These are phyloP conservation scores for Euphorbia tirucalli DNA, from an alignment of 345 rosid genomes.

Conservation along the genomic window DNA sequence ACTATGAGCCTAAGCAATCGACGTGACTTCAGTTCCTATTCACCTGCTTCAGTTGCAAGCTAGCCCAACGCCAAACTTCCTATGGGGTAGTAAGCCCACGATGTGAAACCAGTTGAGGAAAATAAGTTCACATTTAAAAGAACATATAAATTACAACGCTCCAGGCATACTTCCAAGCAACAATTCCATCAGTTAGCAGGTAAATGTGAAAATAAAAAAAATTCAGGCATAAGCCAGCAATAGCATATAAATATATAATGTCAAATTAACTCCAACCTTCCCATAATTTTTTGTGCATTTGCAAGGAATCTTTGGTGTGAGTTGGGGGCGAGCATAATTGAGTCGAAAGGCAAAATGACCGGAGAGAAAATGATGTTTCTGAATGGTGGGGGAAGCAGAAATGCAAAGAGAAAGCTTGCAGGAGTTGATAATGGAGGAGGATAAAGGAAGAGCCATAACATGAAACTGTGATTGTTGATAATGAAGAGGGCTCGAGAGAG, in stretches of 20 bases:
- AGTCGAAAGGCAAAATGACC: conserved; percentile 34
- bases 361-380: conserved; percentile 25
- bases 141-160: background rate
- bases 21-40: no score
- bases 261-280: no score
- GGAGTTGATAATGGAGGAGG: conserved; percentile 41
- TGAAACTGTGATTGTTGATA: conserved; percentile 14
- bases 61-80: no score
- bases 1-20: background rate
- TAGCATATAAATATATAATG: no score
- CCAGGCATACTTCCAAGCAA: background rate
- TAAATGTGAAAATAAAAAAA: background rate
- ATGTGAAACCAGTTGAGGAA: background rate
- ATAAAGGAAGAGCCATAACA: conserved; percentile 57
- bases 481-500: conserved; percentile 3
- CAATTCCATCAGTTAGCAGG: background rate
- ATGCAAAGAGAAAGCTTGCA: conserved; percentile 27
- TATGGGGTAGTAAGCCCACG: background rate
- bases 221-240: no score
- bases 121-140: background rate
- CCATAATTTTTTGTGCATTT: no score
- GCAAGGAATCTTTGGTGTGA: no score
- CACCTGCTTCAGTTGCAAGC: no score
- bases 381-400: conserved; percentile 20
- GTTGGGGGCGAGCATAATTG: conserved; percentile 17